Evolutionary conservation across 116 monocot genomes (phyloP).

Genomic region (Trichopus zeylanicus): DNA sequence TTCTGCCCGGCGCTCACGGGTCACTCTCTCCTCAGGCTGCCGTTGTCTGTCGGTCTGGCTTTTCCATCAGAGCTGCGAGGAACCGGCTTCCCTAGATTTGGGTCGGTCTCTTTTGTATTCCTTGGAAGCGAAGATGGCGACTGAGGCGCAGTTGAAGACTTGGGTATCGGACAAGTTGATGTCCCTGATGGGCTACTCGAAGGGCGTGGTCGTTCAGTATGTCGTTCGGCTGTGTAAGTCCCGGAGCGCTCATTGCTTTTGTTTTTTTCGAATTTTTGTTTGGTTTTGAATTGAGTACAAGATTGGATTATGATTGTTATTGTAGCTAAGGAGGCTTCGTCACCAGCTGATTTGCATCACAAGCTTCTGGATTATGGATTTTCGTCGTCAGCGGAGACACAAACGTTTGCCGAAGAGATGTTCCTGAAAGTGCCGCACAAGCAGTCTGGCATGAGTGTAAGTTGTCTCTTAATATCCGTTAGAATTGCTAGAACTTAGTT

Average conservation of each 20-base stretch:
- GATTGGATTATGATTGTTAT: neutral
- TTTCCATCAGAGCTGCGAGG: too few relatives aligned
- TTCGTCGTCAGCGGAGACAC: slow-evolving; percentile 42
- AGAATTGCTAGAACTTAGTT: too few relatives aligned
- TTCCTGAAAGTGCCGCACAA: slow-evolving; percentile 60
- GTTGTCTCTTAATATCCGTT: too few relatives aligned
- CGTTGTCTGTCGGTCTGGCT: too few relatives aligned
- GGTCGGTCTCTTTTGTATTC: too few relatives aligned
- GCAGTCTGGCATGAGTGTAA: slow-evolving; percentile 62
- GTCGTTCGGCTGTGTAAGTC: slow-evolving; percentile 67
- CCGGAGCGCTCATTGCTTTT: neutral
- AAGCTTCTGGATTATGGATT: slow-evolving; percentile 66
- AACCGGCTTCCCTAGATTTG: too few relatives aligned
- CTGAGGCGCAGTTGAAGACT: slow-evolving; percentile 38
- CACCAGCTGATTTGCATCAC: slow-evolving; percentile 35
- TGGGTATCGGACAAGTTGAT: slow-evolving; percentile 91
- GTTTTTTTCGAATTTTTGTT: neutral
- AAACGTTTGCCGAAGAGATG: slow-evolving; percentile 58
- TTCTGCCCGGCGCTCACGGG: too few relatives aligned
- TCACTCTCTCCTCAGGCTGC: too few relatives aligned
- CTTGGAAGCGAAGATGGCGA: slow-evolving; percentile 33
- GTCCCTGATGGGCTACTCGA: slow-evolving; percentile 70
- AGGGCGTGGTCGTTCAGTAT: slow-evolving; percentile 52
- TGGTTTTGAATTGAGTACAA: neutral
- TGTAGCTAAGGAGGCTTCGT: slow-evolving; percentile 78